phyloP scores from a whole-genome alignment of 352 stramenopile genomes.

The Pythium phragmitis region DNA sequence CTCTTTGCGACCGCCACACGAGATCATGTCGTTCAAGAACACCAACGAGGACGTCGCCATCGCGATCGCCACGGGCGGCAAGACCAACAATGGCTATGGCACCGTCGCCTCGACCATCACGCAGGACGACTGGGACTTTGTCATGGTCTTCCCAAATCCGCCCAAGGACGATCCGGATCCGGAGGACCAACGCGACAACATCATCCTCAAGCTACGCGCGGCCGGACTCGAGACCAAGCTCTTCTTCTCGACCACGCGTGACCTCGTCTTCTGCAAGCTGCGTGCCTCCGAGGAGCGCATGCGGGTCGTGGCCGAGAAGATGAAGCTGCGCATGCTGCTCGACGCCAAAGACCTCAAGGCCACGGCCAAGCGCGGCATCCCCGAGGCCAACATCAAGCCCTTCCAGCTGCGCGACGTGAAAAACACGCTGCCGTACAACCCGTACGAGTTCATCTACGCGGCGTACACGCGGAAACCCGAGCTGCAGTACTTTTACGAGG shows the following conservation, averaged over 20 bases:
- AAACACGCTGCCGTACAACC: constrained; percentile 68
- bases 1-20: background rate
- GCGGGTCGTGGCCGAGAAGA: constrained; percentile 61
- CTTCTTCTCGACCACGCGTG: constrained; percentile 65
- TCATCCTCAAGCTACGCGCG: constrained; percentile 66
- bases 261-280: constrained; percentile 85
- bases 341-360: constrained; percentile 57
- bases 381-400: constrained; percentile 67
- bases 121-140: constrained; percentile 86
- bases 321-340: constrained; percentile 76
- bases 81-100: constrained; percentile 59
- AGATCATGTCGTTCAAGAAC: constrained; percentile 18
- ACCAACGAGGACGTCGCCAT: background rate
- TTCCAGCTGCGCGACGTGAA: constrained; percentile 84
- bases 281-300: constrained; percentile 72
- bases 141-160: constrained; percentile 82
- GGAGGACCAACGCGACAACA: constrained; percentile 70
- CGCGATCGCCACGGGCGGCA: constrained; percentile 3
- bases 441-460: constrained; percentile 86
- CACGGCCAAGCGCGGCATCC: constrained; percentile 69
- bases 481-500: constrained; percentile 65
- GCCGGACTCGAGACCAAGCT: constrained; percentile 68
- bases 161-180: constrained; percentile 56
- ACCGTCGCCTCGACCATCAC: constrained; percentile 83
- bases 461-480: constrained; percentile 73